Evolutionary conservation across 768 basidiomycete species (phyloP).

Genomic region (Leccinum disarticulatum): DNA sequence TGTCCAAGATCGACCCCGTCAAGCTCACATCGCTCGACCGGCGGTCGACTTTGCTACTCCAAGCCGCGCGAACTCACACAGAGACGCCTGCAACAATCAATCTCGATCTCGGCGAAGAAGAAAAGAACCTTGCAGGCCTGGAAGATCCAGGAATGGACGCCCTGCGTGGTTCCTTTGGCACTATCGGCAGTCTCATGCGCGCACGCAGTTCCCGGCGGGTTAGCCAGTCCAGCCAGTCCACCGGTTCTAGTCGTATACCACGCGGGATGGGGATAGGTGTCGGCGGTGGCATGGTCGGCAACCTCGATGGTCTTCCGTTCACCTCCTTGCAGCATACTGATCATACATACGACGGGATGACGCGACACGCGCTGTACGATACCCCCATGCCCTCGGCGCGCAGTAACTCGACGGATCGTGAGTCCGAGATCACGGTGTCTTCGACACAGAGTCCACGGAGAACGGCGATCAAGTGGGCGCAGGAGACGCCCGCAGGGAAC

Average conservation of each 20-base stretch:
- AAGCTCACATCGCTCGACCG: slow-evolving; percentile 81
- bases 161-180: slow-evolving; percentile 86
- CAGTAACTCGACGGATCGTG: slow-evolving; percentile 40
- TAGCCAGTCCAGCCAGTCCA: slow-evolving; percentile 45
- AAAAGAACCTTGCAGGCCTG: slow-evolving; percentile 53
- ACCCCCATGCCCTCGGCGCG: slow-evolving; percentile 62
- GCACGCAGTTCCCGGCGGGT: slow-evolving; percentile 54
- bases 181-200: slow-evolving; percentile 87
- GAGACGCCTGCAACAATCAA: slow-evolving; percentile 43
- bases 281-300: slow-evolving; percentile 31
- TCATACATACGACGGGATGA: slow-evolving; percentile 50
- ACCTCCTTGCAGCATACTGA: slow-evolving; percentile 31
- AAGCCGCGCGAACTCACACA: slow-evolving; percentile 75
- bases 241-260: slow-evolving; percentile 20
- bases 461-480: slow-evolving; percentile 70
- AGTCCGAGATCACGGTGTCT: slow-evolving; percentile 31
- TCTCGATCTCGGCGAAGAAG: slow-evolving; percentile 51
- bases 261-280: slow-evolving; percentile 24
- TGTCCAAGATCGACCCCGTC: slow-evolving; percentile 90
- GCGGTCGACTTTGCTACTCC: slow-evolving; percentile 84
- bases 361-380: slow-evolving; percentile 86
- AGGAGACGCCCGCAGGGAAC: slow-evolving; percentile 59
- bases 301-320: slow-evolving; percentile 23
- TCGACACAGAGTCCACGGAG: slow-evolving; percentile 35
- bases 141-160: slow-evolving; percentile 95